These are phyloP conservation scores for Scytalidium lignicola DNA, from an alignment of 2,329 filamentous ascomycete genomes.

Conservation along the genomic window DNA sequence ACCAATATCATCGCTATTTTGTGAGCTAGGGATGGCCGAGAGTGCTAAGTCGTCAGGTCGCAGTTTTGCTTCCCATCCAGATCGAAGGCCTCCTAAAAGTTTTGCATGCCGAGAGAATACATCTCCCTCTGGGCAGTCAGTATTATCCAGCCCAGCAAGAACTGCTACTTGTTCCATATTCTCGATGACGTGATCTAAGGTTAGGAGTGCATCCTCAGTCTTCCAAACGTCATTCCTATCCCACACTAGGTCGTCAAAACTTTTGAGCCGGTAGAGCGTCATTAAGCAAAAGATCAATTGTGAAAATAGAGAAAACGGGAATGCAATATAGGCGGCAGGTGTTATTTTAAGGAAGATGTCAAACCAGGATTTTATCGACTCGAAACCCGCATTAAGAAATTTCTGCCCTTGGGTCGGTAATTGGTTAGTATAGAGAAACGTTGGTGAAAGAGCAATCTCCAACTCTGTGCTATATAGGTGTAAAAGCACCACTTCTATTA, in stretches of 20 bases:
- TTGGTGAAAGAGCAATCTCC: constrained; percentile 28
- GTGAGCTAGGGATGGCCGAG: not conserved
- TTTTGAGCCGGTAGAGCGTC: constrained; percentile 34
- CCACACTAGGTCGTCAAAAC: constrained; percentile 36
- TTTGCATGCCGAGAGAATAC: not conserved
- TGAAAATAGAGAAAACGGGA: constrained; percentile 31
- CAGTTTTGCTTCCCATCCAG: not conserved
- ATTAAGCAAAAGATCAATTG: constrained; percentile 33
- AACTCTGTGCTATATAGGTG: constrained; percentile 28
- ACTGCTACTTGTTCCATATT: constrained; percentile 9
- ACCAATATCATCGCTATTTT: not conserved
- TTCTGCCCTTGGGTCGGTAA: constrained; percentile 27
- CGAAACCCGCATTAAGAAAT: constrained; percentile 28
- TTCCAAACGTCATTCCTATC: constrained; percentile 32
- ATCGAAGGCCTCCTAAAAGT: not conserved
- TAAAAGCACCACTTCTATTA: constrained; percentile 26
- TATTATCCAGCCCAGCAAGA: not conserved
- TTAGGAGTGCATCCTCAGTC: constrained; percentile 30
- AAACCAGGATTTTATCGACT: constrained; percentile 30
- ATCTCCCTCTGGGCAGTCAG: not conserved
- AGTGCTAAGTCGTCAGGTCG: not conserved
- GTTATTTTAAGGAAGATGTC: constrained; percentile 32
- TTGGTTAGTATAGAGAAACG: constrained; percentile 23
- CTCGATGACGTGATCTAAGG: constrained; percentile 27
- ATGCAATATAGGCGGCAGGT: constrained; percentile 23